Conservation (phyloP, 495 filamentous ascomycete genomes). For the Darksidea phi region DNA sequence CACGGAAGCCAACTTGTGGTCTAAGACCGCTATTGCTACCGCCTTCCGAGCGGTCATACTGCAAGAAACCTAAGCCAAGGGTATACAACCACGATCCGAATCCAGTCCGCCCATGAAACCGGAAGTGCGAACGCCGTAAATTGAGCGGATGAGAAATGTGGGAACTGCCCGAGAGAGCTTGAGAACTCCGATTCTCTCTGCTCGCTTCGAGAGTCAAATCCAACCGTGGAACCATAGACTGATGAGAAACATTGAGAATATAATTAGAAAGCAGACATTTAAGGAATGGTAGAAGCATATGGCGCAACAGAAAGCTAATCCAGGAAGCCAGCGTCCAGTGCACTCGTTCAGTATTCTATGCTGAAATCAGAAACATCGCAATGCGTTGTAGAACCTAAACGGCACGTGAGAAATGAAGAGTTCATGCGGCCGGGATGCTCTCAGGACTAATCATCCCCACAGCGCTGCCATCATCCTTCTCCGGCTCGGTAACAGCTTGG, state of each 20-base stretch:
- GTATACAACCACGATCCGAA: constrained; percentile 30
- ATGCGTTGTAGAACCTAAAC: not conserved
- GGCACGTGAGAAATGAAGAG: not conserved
- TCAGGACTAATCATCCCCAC: constrained; percentile 46
- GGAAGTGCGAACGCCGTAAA: too few relatives aligned
- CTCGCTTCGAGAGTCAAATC: too few relatives aligned
- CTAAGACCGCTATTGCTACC: not conserved
- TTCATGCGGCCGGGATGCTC: constrained; percentile 36
- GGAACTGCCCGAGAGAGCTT: not conserved
- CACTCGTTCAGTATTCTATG: not conserved
- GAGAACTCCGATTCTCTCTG: too few relatives aligned
- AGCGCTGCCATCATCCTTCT: constrained; percentile 40
- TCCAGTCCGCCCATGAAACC: constrained; percentile 5
- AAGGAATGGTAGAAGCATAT: too few relatives aligned
- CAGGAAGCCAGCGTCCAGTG: not conserved
- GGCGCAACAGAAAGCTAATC: not conserved
- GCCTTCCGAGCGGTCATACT: too few relatives aligned
- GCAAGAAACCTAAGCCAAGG: constrained; percentile 10
- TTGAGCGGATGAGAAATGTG: too few relatives aligned
- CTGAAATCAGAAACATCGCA: not conserved
- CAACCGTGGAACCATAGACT: too few relatives aligned
- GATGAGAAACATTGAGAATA: too few relatives aligned
- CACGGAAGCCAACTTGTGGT: constrained; percentile 18
- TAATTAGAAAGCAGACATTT: too few relatives aligned
- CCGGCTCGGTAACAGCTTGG: constrained; percentile 36